Evolutionary conservation across 306 rosid genomes (phyloP).

Genomic region (Rosa multiflora): DNA sequence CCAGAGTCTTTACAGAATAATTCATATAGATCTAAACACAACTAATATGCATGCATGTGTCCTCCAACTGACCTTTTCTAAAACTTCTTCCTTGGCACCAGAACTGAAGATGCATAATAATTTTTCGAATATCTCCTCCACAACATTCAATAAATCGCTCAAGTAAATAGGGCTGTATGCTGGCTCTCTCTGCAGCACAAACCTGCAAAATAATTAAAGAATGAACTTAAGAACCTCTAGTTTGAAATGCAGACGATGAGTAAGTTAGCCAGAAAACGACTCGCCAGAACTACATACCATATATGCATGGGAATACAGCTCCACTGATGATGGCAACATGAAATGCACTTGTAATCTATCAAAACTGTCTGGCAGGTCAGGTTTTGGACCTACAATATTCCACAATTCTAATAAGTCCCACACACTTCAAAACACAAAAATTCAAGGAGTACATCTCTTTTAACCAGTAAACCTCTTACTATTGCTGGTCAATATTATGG

Average conservation of each 20-base stretch:
- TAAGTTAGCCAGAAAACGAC: slow-evolving; percentile 9
- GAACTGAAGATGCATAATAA: slow-evolving; percentile 82
- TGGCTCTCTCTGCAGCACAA: slow-evolving; percentile 62
- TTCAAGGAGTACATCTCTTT: slow-evolving; percentile 18
- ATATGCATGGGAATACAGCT: slow-evolving; percentile 61
- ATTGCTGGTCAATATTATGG: slow-evolving; percentile 90
- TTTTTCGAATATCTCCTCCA: slow-evolving; percentile 75
- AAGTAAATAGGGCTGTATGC: slow-evolving; percentile 48
- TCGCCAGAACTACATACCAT: slow-evolving; percentile 51
- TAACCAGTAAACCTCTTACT: slow-evolving; percentile 56
- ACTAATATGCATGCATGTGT: background rate
- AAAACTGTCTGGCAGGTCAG: slow-evolving; percentile 58
- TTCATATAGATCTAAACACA: background rate
- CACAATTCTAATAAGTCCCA: slow-evolving; percentile 22
- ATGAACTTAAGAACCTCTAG: slow-evolving; percentile 13
- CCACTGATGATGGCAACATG: slow-evolving; percentile 54
- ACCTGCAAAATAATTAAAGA: slow-evolving; percentile 52
- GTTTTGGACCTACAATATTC: slow-evolving; percentile 53
- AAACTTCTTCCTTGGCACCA: slow-evolving; percentile 71
- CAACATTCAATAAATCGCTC: slow-evolving; percentile 59
- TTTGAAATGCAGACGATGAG: slow-evolving; percentile 5
- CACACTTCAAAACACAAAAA: slow-evolving; percentile 24
- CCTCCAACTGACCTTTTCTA: slow-evolving; percentile 45
- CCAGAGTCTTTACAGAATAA: background rate
- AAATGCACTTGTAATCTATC: slow-evolving; percentile 52